Percentiles rank a stretch among this genome's conserved stretches.
These are phyloP conservation scores for Trypanosoma theileri DNA, from an alignment of 208 protist genomes.

Conservation along the genomic window DNA sequence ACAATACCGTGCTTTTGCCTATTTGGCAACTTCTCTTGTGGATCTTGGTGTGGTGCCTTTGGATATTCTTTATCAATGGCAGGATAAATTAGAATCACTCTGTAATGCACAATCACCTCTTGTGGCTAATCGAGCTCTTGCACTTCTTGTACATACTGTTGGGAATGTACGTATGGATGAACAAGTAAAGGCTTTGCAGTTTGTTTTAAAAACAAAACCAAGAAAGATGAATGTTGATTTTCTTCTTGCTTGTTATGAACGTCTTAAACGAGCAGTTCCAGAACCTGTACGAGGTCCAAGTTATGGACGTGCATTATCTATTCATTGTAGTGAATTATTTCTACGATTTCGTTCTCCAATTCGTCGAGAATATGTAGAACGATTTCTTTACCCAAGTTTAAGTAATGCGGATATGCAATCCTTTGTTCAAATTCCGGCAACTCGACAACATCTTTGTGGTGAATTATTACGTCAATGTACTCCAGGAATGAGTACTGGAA, in stretches of 20 bases:
- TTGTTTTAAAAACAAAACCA: slow-evolving; percentile 75
- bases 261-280: slow-evolving; percentile 72
- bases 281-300: slow-evolving; percentile 66
- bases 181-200: slow-evolving; percentile 77
- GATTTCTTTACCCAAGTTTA: slow-evolving; percentile 87
- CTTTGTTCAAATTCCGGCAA: slow-evolving; percentile 69
- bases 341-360: slow-evolving; percentile 88
- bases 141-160: slow-evolving; percentile 77
- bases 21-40: slow-evolving; percentile 61
- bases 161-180: slow-evolving; percentile 69
- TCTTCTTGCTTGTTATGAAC: slow-evolving; percentile 87
- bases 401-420: slow-evolving; percentile 72
- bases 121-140: slow-evolving; percentile 78
- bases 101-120: slow-evolving; percentile 71
- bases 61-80: slow-evolving; percentile 83
- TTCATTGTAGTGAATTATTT: slow-evolving; percentile 89
- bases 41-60: slow-evolving; percentile 56
- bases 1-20: slow-evolving; percentile 84
- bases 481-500: slow-evolving; percentile 62
- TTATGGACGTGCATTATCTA: slow-evolving; percentile 75
- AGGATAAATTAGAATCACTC: slow-evolving; percentile 71
- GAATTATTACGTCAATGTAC: slow-evolving; percentile 81
- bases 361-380: slow-evolving; percentile 88
- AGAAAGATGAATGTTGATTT: slow-evolving; percentile 86
- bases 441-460: slow-evolving; percentile 66